Base-by-base conservation (phyloP, 139 green algal species). In the Auxenochlorella pyrenoidosa region DNA sequence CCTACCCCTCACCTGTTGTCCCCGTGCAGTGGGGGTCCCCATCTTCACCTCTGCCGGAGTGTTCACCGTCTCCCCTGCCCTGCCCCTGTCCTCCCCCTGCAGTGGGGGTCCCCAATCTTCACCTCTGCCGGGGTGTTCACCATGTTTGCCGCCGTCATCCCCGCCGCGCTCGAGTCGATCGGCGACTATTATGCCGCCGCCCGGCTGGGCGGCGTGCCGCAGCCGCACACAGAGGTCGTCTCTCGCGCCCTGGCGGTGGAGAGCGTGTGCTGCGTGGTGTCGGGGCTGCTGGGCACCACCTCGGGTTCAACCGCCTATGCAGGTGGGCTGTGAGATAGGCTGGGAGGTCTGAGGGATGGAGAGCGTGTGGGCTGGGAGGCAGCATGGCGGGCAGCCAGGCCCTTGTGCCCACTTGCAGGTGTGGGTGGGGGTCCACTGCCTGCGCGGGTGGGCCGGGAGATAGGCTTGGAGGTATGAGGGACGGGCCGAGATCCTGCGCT, bases 141-240 rank as follows among this genome's bases (percentile, higher is more conserved):
- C 40, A 93, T 95, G 90, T 34, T 93, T n/a, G 90, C 91, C 3
- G 93, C 92, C 30, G 89, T 92, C 30, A 90, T 96, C 44, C 88
- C 92, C 24, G 92, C 91, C 15, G 93, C 94, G 84, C 90, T 95
- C 10, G 92, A 96, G 85, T 93, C 90, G 18, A 92, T 95, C 32
- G 81, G 92, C 47, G 93, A 95, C 85, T 94, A 94, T 82, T 94
- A 91, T 79, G 93, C 91, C 10, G 86, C 89, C 0, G 87, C 89
- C 0, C 66, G 79, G 26, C 87, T 93, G 59, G 84, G 73, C 6
- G 93, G 91, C 28, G 94, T 92, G 12, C 93, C 92, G 5, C 80
- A 89, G 34, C 94, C 94, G 13, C 94, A 93, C 28, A 86, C 87
- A 0, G 87, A 90, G 8, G 88, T 96, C 41, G 91, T 96, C 54